Evolutionary conservation across 768 basidiomycete species (phyloP).

Genomic region (Lentinus brumalis): DNA sequence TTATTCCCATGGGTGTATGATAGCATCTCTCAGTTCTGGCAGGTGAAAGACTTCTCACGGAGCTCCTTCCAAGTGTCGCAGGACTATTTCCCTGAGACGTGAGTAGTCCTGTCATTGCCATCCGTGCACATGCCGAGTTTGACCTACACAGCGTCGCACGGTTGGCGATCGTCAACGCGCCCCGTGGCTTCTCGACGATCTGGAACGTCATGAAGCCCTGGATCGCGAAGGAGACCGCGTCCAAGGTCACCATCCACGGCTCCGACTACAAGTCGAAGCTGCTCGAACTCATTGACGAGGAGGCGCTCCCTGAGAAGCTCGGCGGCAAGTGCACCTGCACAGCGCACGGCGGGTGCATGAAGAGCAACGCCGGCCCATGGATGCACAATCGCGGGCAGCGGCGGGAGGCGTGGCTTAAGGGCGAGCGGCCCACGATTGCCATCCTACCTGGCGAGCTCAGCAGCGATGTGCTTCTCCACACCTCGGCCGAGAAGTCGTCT

Average conservation of each 20-base stretch:
- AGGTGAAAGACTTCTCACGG: conserved; percentile 65
- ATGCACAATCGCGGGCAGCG: conserved; percentile 48
- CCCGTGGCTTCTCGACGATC: conserved; percentile 70
- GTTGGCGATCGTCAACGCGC: conserved; percentile 71
- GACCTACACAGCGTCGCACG: conserved; percentile 61
- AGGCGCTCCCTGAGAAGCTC: conserved; percentile 59
- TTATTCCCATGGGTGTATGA: neutral
- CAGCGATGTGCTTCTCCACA: neutral
- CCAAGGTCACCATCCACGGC: conserved; percentile 69
- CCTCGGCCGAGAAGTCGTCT: neutral
- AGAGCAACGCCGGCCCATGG: conserved; percentile 74
- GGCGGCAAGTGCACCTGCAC: conserved; percentile 71
- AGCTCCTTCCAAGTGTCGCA: conserved; percentile 74
- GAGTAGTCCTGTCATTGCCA: conserved; percentile 22
- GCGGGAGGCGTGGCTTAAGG: conserved; percentile 32
- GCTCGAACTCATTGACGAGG: conserved; percentile 60
- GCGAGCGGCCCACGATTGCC: conserved; percentile 24
- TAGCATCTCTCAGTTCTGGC: conserved; percentile 76
- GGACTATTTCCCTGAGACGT: conserved; percentile 81
- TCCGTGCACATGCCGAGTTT: neutral
- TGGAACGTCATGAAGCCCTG: conserved; percentile 72
- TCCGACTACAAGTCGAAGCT: conserved; percentile 58
- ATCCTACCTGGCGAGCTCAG: conserved; percentile 21
- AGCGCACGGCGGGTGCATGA: conserved; percentile 55
- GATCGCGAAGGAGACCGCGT: conserved; percentile 71